Conservation (phyloP, 164 flowering plant species). For the Vitis amurensis region DNA sequence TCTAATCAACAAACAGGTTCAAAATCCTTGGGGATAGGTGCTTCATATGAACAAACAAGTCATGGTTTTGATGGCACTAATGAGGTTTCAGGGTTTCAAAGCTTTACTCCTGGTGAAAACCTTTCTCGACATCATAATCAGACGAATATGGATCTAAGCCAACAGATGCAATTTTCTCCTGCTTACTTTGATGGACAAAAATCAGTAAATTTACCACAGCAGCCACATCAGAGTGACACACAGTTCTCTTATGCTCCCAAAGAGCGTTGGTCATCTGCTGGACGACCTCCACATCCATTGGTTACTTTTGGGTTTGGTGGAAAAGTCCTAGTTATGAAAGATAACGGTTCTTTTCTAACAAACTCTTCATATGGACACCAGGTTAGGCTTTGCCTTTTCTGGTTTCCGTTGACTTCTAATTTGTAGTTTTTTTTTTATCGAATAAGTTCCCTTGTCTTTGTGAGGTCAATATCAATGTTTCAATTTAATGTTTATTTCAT, state of each 20-base stretch:
- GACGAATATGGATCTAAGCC: constrained; percentile 31
- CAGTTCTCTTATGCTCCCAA: constrained; percentile 37
- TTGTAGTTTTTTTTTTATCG: constrained; percentile 1
- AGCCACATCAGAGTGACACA: constrained; percentile 34
- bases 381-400: constrained; percentile 38
- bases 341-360: constrained; percentile 24
- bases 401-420: too few relatives aligned
- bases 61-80: constrained; percentile 28
- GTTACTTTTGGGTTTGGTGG: constrained; percentile 99
- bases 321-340: constrained; percentile 82
- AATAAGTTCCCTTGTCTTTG: neutral
- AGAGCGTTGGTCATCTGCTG: constrained; percentile 74
- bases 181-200: constrained; percentile 48
- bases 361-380: constrained; percentile 54
- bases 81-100: constrained; percentile 26
- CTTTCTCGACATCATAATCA: constrained; percentile 40
- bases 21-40: neutral
- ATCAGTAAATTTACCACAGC: constrained; percentile 34
- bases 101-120: constrained; percentile 36
- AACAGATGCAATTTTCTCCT: constrained; percentile 34
- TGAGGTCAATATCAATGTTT: neutral
- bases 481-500: neutral
- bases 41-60: constrained; percentile 13
- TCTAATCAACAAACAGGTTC: constrained; percentile 20
- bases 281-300: constrained; percentile 93